These are phyloP conservation scores for Ceratobasidium sp. DNA, from an alignment of 1,284 basidiomycete species.

Conservation along the genomic window DNA sequence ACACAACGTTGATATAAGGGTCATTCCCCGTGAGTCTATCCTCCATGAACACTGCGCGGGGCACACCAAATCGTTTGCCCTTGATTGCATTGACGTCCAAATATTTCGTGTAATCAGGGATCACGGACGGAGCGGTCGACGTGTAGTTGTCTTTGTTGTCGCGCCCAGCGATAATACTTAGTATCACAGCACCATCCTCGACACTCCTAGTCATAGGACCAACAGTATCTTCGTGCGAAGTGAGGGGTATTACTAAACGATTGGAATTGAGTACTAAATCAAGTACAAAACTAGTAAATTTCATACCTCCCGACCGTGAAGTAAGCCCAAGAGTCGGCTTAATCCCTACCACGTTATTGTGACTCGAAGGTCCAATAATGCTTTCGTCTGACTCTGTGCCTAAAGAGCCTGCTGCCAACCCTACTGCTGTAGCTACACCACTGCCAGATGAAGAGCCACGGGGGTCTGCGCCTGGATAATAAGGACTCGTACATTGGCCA, in stretches of 20 bases:
- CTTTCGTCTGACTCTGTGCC: slow-evolving; percentile 62
- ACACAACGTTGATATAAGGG: slow-evolving; percentile 55
- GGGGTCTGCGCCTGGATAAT: slow-evolving; percentile 72
- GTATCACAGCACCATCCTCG: slow-evolving; percentile 70
- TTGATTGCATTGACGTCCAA: slow-evolving; percentile 65
- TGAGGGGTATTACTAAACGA: slow-evolving; percentile 69
- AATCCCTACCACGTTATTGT: slow-evolving; percentile 68
- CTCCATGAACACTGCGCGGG: slow-evolving; percentile 52
- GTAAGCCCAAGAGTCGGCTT: slow-evolving; percentile 74
- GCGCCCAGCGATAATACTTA: slow-evolving; percentile 69
- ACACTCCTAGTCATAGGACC: slow-evolving; percentile 73
- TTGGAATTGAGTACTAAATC: slow-evolving; percentile 3
- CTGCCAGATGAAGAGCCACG: slow-evolving; percentile 77
- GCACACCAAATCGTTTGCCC: slow-evolving; percentile 73
- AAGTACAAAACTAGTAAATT: not conserved
- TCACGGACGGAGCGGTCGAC: slow-evolving; percentile 65
- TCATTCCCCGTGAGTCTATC: slow-evolving; percentile 41
- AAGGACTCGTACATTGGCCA: slow-evolving; percentile 72
- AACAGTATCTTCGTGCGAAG: slow-evolving; percentile 72
- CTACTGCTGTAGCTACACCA: slow-evolving; percentile 72
- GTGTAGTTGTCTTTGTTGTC: slow-evolving; percentile 73
- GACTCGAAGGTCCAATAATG: slow-evolving; percentile 66
- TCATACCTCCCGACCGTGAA: slow-evolving; percentile 70
- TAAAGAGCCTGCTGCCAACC: slow-evolving; percentile 60
- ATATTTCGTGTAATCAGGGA: slow-evolving; percentile 70